These are phyloP conservation scores for Nannizziopsis barbatae DNA, from an alignment of 2,329 filamentous ascomycete species.

Conservation along the genomic window DNA sequence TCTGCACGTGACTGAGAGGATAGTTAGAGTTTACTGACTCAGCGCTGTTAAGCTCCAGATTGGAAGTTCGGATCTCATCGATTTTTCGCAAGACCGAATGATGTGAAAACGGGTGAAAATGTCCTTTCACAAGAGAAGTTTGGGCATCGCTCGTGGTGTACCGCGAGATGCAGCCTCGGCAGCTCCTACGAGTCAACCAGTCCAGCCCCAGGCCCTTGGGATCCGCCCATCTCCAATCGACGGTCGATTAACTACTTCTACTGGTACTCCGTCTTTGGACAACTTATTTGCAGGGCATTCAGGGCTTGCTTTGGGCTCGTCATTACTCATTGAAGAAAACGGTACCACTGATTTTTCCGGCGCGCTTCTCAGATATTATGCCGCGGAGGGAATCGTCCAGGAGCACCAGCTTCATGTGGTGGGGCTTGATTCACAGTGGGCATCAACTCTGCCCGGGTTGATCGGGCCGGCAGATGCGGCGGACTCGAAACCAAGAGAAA, in stretches of 20 bases:
- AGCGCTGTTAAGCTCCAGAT: background rate
- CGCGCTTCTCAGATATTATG: constrained; percentile 73
- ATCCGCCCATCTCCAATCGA: constrained; percentile 79
- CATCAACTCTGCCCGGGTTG: constrained; percentile 68
- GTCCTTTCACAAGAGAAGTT: constrained; percentile 59
- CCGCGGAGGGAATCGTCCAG: constrained; percentile 84
- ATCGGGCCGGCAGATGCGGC: constrained; percentile 40
- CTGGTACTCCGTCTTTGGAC: constrained; percentile 77
- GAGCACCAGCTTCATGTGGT: constrained; percentile 81
- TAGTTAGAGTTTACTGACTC: too few species aligned
- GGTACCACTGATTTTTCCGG: constrained; percentile 92
- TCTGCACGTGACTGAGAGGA: too few species aligned
- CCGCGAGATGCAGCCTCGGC: constrained; percentile 26
- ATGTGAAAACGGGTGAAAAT: constrained; percentile 29
- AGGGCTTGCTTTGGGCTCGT: constrained; percentile 70
- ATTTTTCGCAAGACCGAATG: too few species aligned
- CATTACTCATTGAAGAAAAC: constrained; percentile 70
- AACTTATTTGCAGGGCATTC: constrained; percentile 74
- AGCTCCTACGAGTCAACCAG: constrained; percentile 16
- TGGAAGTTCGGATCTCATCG: background rate
- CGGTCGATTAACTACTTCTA: constrained; percentile 79
- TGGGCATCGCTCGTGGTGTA: constrained; percentile 41
- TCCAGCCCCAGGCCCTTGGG: constrained; percentile 33
- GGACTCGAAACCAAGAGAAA: constrained; percentile 34
- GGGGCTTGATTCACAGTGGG: constrained; percentile 69